Evolutionary conservation across 106 monocot genomes (phyloP), one percentile per base, ranked within the genome.

Genomic region (Allium cepa): DNA sequence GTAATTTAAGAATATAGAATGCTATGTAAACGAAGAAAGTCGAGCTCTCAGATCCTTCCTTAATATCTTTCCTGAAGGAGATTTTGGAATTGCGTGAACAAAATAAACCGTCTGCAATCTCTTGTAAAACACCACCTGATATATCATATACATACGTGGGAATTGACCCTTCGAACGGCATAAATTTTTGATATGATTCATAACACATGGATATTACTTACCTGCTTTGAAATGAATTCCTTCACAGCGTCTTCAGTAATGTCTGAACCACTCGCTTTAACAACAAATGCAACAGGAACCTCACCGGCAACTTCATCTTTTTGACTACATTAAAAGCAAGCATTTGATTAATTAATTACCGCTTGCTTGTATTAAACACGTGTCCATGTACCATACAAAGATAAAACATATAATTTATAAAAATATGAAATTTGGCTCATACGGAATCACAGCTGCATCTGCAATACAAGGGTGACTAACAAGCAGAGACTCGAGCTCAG

Each of bases 361-460:
- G 22, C 22, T 22, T 22, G 22, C 22, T 22, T 22, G 22, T 22
- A 22, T 22, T 22, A 22, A 22, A 22, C 22, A 22, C 1, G 22
- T 36, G 36, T 1, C 36, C 36, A 36, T 36, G 36, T 36, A 36
- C 36, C 4, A 36, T 36, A 36, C 36, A 36, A 36, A 36, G 4
- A 36, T 36, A 36, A 2, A 2, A 36, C 36, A 36, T 36, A 36
- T 36, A 0, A 36, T 36, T 0, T 36, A 36, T 36, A 36, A 36
- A 36, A 36, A 36, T 36, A 36, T 36, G 36, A 36, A 22, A 36
- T 48, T 49, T 47, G 49, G 48, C 17, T 15, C 87, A 69, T 83
- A 95, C 94, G 90, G 85, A 17, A 95, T 77, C 12, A 95, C 94
- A 26, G 94, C 94, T 3, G 91, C 94, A 46, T 95, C 94, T 7